Conservation (phyloP, 2,329 filamentous ascomycete genomes). For the Neopestalotiopsis clavispora region DNA sequence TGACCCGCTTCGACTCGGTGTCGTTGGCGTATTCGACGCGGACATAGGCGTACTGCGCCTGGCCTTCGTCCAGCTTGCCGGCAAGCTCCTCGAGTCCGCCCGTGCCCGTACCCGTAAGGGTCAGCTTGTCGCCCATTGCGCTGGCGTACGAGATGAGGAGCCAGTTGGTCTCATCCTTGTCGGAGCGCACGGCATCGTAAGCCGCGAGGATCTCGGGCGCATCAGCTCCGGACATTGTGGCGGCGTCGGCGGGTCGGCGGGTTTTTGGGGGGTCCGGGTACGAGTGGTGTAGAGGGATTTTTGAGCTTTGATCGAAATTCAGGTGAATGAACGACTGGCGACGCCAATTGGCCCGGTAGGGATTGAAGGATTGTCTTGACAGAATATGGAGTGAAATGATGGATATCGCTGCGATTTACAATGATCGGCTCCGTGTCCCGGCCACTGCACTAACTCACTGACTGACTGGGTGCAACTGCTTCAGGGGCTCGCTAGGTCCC, state of each 20-base stretch:
- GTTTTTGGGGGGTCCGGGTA: not conserved
- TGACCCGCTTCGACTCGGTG: slow-evolving; percentile 69
- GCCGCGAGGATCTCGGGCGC: slow-evolving; percentile 64
- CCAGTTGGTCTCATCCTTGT: slow-evolving; percentile 71
- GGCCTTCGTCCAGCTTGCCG: slow-evolving; percentile 57
- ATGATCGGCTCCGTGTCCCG: slow-evolving; percentile 5
- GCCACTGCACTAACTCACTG: not conserved
- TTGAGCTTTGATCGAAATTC: not conserved
- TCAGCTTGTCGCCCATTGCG: slow-evolving; percentile 59
- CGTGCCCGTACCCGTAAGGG: slow-evolving; percentile 60
- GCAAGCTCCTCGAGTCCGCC: slow-evolving; percentile 66
- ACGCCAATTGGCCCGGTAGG: slow-evolving; percentile 9
- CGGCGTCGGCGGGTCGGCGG: not conserved
- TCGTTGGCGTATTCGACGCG: slow-evolving; percentile 74
- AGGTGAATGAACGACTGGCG: not conserved
- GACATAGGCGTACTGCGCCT: slow-evolving; percentile 71
- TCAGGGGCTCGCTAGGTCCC: not conserved
- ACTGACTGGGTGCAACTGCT: not conserved
- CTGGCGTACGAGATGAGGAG: slow-evolving; percentile 67
- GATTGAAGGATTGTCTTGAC: not conserved
- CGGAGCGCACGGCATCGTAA: slow-evolving; percentile 70
- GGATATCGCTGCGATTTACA: not conserved
- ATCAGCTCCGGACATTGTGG: slow-evolving; percentile 60
- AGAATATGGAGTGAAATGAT: not conserved
- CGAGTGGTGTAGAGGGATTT: not conserved